Evolutionary conservation across 192 early-diverging fungal genomes (phyloP).

Genomic region (Linnemannia exigua): DNA sequence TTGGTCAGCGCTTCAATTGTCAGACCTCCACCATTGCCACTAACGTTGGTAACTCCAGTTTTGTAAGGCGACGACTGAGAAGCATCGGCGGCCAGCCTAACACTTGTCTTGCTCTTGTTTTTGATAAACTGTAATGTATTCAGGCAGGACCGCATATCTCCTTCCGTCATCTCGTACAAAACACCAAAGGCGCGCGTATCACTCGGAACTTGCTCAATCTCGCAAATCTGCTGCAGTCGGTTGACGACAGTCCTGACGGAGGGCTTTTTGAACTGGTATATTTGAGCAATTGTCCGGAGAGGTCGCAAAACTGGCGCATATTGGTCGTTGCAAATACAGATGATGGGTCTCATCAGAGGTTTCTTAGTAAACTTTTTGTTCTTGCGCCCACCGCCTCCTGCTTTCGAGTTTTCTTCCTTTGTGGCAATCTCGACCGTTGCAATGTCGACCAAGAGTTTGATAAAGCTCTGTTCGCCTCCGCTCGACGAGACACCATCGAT

Average conservation of each 20-base stretch:
- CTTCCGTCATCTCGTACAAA: constrained; percentile 82
- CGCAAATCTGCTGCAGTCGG: constrained; percentile 87
- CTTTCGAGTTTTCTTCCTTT: constrained; percentile 16
- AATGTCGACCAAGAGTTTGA: constrained; percentile 83
- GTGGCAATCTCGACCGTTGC: constrained; percentile 58
- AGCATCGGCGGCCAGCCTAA: neutral
- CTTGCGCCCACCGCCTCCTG: constrained; percentile 26
- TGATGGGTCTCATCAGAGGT: constrained; percentile 90
- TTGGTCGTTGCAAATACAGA: constrained; percentile 98
- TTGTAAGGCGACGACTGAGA: neutral
- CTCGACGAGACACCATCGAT: constrained; percentile 90
- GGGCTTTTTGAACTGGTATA: constrained; percentile 78
- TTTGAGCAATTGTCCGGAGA: constrained; percentile 82
- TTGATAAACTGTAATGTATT: constrained; percentile 85
- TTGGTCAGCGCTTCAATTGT: constrained; percentile 63
- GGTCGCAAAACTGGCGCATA: constrained; percentile 92
- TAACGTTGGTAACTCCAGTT: neutral
- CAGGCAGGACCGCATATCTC: constrained; percentile 91
- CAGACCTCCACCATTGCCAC: constrained; percentile 28
- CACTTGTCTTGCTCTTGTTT: constrained; percentile 31
- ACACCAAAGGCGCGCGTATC: constrained; percentile 83
- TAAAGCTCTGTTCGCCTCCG: constrained; percentile 85
- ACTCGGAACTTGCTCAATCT: constrained; percentile 75
- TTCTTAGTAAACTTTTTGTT: constrained; percentile 53
- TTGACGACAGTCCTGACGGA: constrained; percentile 75